Evolutionary conservation across 2,329 filamentous ascomycete genomes (phyloP).

Genomic region (Dactylonectria estremocensis): DNA sequence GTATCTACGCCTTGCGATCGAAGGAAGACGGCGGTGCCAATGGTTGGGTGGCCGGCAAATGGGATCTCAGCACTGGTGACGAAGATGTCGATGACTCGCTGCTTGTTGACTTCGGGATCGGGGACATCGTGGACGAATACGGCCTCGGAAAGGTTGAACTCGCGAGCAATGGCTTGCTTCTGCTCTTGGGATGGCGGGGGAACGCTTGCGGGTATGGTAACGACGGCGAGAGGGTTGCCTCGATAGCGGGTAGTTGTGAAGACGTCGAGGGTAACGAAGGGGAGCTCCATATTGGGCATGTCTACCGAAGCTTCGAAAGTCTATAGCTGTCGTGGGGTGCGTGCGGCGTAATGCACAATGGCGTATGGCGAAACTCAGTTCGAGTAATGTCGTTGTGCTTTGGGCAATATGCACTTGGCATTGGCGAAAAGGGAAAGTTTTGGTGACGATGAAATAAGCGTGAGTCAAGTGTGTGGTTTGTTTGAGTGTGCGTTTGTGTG

Average conservation of each 20-base stretch:
- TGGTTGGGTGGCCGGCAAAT: constrained; percentile 75
- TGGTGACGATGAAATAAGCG: constrained; percentile 9
- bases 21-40: constrained; percentile 69
- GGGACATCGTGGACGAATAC: constrained; percentile 70
- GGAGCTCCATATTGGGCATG: constrained; percentile 54
- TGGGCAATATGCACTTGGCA: background rate
- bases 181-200: constrained; percentile 62
- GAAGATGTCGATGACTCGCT: constrained; percentile 72
- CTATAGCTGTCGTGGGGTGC: background rate
- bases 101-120: constrained; percentile 49
- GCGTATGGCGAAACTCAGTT: background rate
- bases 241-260: constrained; percentile 67
- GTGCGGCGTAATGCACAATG: background rate
- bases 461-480: background rate
- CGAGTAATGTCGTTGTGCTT: no score
- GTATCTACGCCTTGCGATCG: constrained; percentile 57
- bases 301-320: background rate
- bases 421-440: background rate
- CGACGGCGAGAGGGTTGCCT: constrained; percentile 75
- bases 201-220: constrained; percentile 63
- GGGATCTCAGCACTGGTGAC: constrained; percentile 68
- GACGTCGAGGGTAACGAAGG: constrained; percentile 71
- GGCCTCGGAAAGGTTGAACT: constrained; percentile 77
- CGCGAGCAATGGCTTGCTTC: constrained; percentile 72
- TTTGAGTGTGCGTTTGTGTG: background rate